These are phyloP conservation scores for Zymoseptoria brevis DNA, from an alignment of 2,329 filamentous ascomycete genomes.

Conservation along the genomic window DNA sequence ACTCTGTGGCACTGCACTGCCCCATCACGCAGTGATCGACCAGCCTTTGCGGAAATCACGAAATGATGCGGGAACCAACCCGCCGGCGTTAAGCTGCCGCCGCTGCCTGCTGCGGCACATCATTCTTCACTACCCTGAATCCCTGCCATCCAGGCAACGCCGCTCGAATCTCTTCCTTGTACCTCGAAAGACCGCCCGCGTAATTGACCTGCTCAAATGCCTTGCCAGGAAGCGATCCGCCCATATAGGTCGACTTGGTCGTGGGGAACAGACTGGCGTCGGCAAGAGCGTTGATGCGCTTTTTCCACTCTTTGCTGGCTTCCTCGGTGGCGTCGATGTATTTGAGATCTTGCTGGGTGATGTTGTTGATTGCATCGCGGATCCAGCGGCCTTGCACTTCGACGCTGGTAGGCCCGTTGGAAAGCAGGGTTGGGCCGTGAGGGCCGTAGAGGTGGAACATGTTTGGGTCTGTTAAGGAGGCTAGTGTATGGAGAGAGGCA, in stretches of 20 bases:
- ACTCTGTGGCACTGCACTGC: no score
- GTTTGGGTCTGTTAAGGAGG: background rate
- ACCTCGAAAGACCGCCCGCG: conserved; percentile 23
- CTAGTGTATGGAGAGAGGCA: background rate
- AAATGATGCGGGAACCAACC: no score
- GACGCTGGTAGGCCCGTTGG: conserved; percentile 35
- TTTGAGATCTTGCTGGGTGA: conserved; percentile 14
- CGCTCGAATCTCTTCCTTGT: conserved; percentile 23
- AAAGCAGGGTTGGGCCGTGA: conserved; percentile 36
- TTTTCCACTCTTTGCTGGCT: conserved; percentile 25
- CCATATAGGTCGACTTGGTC: conserved; percentile 21
- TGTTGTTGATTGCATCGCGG: conserved; percentile 21
- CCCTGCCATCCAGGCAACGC: conserved; percentile 19
- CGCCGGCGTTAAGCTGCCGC: background rate
- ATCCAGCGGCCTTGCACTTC: conserved; percentile 37
- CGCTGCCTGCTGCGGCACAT: background rate
- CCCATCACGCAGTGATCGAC: no score
- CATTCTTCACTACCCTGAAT: conserved; percentile 18
- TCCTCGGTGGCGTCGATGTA: conserved; percentile 26
- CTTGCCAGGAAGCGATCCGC: conserved; percentile 16
- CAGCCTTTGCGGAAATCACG: no score
- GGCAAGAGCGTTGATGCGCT: conserved; percentile 22
- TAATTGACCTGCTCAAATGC: conserved; percentile 25
- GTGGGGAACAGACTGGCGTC: conserved; percentile 25
- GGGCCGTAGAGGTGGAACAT: conserved; percentile 34